Evolutionary conservation across 179 eudicot species (phyloP).

Genomic region (Nepenthes alata): DNA sequence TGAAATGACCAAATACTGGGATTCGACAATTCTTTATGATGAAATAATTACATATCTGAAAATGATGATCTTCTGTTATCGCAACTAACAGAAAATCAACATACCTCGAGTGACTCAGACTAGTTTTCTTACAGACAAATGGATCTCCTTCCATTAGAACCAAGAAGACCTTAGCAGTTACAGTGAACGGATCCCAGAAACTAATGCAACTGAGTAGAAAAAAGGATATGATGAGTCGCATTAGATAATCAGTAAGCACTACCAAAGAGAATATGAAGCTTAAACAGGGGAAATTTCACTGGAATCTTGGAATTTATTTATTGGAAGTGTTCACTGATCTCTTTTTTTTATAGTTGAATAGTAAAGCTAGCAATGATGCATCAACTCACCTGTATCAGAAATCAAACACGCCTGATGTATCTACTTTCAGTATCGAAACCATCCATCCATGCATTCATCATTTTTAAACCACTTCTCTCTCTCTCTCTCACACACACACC

Average conservation of each 20-base stretch:
- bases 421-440: constrained; percentile 10
- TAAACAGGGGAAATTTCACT: not conserved
- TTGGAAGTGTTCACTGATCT: not conserved
- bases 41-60: not conserved
- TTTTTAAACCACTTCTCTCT: constrained; percentile 23
- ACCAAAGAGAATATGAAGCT: not conserved
- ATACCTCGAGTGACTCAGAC: constrained; percentile 20
- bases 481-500: not conserved
- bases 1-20: not conserved
- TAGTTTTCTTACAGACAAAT: constrained; percentile 17
- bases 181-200: constrained; percentile 11
- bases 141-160: constrained; percentile 47
- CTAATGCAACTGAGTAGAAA: constrained; percentile 16
- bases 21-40: not conserved
- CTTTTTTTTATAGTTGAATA: constrained; percentile 14
- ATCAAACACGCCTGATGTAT: constrained; percentile 20
- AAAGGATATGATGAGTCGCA: constrained; percentile 14
- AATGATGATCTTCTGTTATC: not conserved
- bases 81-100: not conserved
- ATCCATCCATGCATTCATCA: constrained; percentile 16
- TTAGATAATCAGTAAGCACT: constrained; percentile 2
- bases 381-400: constrained; percentile 8
- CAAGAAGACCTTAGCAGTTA: constrained; percentile 41
- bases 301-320: not conserved
- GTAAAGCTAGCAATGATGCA: constrained; percentile 17